Percentiles rank a stretch among this genome's conserved stretches.
Evolutionary conservation across 2,329 filamentous ascomycete genomes (phyloP).

Genomic region (Aspergillus caelatus): DNA sequence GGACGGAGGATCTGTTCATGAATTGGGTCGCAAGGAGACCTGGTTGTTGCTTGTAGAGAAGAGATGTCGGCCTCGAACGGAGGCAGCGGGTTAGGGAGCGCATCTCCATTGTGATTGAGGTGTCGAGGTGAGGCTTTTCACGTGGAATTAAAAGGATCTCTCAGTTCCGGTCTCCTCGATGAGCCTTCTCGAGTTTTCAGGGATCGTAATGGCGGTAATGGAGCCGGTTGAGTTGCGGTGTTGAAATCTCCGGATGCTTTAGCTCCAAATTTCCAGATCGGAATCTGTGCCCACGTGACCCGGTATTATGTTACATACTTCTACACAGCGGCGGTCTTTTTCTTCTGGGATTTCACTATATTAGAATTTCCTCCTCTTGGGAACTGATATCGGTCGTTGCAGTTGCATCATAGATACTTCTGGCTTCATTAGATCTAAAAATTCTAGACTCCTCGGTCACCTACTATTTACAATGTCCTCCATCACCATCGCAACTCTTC

Average conservation of each 20-base stretch:
- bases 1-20: conserved; percentile 12
- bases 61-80: conserved; percentile 34
- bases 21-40: conserved; percentile 16
- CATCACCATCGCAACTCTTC: conserved; percentile 64
- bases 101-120: conserved; percentile 32
- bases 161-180: not conserved
- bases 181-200: not conserved
- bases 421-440: not conserved
- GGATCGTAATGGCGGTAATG: not conserved
- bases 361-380: not conserved
- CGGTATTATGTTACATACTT: not conserved
- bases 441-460: too few species aligned
- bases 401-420: not conserved
- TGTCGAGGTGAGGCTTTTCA: not conserved
- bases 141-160: not conserved
- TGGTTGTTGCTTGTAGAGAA: conserved; percentile 22
- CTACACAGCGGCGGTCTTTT: not conserved
- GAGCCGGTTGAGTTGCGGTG: not conserved
- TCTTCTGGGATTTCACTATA: not conserved
- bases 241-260: conserved; percentile 8
- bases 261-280: conserved; percentile 15
- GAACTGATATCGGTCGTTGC: not conserved
- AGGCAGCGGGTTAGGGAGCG: conserved; percentile 36
- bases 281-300: conserved; percentile 20
- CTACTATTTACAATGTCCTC: conserved; percentile 46